These are phyloP conservation scores for Botrytis porri DNA, from an alignment of 2,329 filamentous ascomycete genomes.

Conservation along the genomic window DNA sequence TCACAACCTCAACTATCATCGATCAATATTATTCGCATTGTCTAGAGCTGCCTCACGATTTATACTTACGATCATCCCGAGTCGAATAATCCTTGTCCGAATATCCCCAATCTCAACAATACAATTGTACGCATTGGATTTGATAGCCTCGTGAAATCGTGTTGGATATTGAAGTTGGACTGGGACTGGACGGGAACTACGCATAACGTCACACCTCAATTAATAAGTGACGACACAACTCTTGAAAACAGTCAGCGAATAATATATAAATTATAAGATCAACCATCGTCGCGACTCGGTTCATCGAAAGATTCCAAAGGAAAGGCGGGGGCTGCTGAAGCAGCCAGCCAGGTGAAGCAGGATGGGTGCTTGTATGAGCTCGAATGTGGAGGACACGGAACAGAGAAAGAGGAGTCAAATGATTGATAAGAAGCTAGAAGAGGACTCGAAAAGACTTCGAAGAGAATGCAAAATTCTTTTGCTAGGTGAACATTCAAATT, in stretches of 20 bases:
- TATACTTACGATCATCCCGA: background rate
- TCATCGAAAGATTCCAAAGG: constrained; percentile 21
- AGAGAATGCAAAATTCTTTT: constrained; percentile 99
- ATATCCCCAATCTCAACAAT: background rate
- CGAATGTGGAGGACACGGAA: constrained; percentile 75
- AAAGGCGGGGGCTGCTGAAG: constrained; percentile 33
- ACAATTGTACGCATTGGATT: background rate
- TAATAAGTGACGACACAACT: background rate
- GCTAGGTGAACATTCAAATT: constrained; percentile 61
- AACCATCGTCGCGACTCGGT: background rate
- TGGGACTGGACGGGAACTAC: background rate
- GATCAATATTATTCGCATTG: constrained; percentile 1
- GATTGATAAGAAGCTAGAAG: constrained; percentile 90
- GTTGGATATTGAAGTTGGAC: constrained; percentile 16
- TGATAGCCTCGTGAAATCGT: constrained; percentile 12
- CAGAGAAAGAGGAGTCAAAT: constrained; percentile 95
- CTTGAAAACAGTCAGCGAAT: background rate
- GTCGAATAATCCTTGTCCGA: constrained; percentile 7
- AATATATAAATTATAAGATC: background rate
- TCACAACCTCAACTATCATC: constrained; percentile 1
- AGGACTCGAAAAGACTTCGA: constrained; percentile 87
- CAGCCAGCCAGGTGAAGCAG: constrained; percentile 36
- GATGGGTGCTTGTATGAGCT: constrained; percentile 95
- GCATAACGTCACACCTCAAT: constrained; percentile 16
- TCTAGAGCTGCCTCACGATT: background rate